Evolutionary conservation across 352 stramenopile species (phyloP), one percentile per base, ranked within the genome.

Genomic region (Pilasporangium apinafurcum): DNA sequence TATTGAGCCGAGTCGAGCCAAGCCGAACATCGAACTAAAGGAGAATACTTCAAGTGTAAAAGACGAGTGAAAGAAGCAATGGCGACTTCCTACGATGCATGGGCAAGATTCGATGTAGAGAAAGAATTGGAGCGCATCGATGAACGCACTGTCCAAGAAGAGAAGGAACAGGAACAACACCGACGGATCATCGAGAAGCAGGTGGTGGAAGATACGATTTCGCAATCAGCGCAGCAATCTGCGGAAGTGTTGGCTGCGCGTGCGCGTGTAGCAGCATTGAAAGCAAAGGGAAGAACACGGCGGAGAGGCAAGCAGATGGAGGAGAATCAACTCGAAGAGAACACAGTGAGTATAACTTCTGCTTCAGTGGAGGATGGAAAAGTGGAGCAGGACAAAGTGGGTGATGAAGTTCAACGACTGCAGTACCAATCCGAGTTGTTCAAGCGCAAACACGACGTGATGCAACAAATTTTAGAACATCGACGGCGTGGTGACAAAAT

Each of bases 61-160:
- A n/a, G n/a, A n/a, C n/a, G n/a, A n/a, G n/a, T n/a, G n/a, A n/a
- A n/a, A n/a, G n/a, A n/a, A n/a, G n/a, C n/a, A n/a, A 47, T 47
- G 40, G 40, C 40, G 16, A 57, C 51, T 12, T 78, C 61, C 36
- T 89, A 89, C 47, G 62, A 60, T 5, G 59, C 59, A 18, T 89
- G 77, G 77, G 64, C 55, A 37, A 65, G 57, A 38, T 89, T 72
- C 50, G 73, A 89, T 51, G 77, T 85, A 21, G 77, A 89, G 24
- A 57, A 66, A 32, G 77, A 84, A 48, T 60, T 89, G 13, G 56
- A 49, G 57, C 68, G 56, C 43, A 62, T 85, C 37, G 73, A 89
- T 26, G 28, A 62, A 33, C 24, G 41, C n/a, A 51, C 59, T 25
- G 44, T 72, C 26, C 53, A 26, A 1, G 61, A 79, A 13, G 41